Percentiles rank a stretch among this genome's conserved stretches.
Conservation (phyloP, 2,329 filamentous ascomycete genomes). For the Aspergillus persii region DNA sequence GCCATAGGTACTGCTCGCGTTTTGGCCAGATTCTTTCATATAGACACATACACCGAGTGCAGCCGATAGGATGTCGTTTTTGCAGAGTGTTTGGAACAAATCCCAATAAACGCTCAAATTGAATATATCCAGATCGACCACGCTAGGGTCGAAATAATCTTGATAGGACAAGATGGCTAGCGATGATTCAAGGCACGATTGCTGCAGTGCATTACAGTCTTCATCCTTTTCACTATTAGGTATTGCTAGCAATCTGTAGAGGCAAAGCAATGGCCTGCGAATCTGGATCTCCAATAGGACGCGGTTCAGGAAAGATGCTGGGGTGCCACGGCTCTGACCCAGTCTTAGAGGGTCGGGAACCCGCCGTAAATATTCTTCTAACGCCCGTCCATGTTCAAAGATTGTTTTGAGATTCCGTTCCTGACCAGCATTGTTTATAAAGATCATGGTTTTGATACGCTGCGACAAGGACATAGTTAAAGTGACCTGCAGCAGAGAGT, state of each 20-base stretch:
- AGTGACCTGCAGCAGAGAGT: constrained; percentile 12
- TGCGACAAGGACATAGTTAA: constrained; percentile 16
- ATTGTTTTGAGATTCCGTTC: constrained; percentile 5
- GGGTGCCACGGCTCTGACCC: background rate
- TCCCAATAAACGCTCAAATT: constrained; percentile 24
- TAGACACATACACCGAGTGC: constrained; percentile 31
- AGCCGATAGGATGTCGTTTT: constrained; percentile 30
- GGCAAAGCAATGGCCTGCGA: constrained; percentile 29
- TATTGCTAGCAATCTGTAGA: constrained; percentile 25
- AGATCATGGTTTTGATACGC: constrained; percentile 14
- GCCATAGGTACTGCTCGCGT: background rate
- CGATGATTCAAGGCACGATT: constrained; percentile 25
- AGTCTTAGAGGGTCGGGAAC: constrained; percentile 9
- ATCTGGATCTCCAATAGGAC: constrained; percentile 29
- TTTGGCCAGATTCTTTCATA: constrained; percentile 18
- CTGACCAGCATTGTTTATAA: constrained; percentile 5
- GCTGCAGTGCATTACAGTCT: constrained; percentile 19
- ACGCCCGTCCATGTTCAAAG: constrained; percentile 5
- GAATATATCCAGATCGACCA: constrained; percentile 25
- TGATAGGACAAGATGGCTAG: constrained; percentile 28
- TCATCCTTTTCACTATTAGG: constrained; percentile 11
- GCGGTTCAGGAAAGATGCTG: constrained; percentile 12
- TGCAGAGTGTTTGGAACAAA: constrained; percentile 29
- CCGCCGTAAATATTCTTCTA: constrained; percentile 13
- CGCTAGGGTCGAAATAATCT: constrained; percentile 32